Base-by-base conservation (phyloP, 148 eudicot genomes). In the Pharnaceum exiguum region DNA sequence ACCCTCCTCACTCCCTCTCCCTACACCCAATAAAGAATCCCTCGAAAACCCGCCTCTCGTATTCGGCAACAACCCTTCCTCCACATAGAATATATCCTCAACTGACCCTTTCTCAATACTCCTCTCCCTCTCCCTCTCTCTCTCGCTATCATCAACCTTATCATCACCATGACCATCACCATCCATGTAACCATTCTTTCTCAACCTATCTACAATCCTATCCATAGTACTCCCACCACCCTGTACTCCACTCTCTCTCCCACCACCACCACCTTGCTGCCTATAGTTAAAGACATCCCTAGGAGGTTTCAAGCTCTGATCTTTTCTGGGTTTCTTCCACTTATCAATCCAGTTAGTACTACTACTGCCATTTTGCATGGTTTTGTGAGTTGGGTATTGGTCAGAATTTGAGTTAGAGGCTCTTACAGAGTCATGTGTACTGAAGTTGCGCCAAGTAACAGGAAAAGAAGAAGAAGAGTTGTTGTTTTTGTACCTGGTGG, bases 11-110 rank as follows among this genome's bases (percentile, higher is more conserved):
- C 68, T 74, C 50, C 33, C 74, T 55, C 43, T 72, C 7, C 87
- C 83, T 49, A 74, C 55, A 54, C 83, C 89, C 28, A 80, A 66
- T 17, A 79, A 74, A 6, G 75, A 75, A 18, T 74, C 77, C 47
- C 58, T 52, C 9, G 94, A 82, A 69, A 91, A 84, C 53, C 96
- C 96, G 45, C 96, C 98, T 68, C 72, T 66, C 9, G 81, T 26
- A 63, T 91, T 81, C 2, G 96, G 96, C 70, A 91, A 63, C 72
- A 77, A 69, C 37, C 96, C 98, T 50, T 91, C 98, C 60, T 93
- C 96, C 27, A 77, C 89, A 74, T 81, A 81, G 54, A 93, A 88
- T 74, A 93, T 83, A 60, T 85, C 96, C 81, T 93, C 98, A 49
- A 93, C 72, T 2, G 95, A 93, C 60, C 95, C 96, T 51, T 88